Evolutionary conservation across 306 rosid genomes (phyloP).

Genomic region (Rosa lucieae): DNA sequence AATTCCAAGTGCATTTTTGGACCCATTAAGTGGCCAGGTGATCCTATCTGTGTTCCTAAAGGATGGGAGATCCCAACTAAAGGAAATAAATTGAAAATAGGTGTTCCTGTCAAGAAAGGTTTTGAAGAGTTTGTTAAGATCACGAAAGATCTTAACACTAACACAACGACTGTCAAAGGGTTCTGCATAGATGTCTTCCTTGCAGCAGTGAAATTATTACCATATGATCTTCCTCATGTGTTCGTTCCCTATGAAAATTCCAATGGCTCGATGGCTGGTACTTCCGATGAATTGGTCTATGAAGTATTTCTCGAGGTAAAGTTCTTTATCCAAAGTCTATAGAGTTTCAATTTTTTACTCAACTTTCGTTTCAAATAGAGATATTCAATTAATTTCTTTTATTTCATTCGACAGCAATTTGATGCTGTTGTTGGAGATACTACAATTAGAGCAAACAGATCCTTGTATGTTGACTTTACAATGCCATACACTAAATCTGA

Average conservation of each 20-base stretch:
- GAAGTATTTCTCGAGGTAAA: not conserved
- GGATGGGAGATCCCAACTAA: no score
- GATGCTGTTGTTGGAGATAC: slow-evolving; percentile 47
- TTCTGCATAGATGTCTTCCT: slow-evolving; percentile 37
- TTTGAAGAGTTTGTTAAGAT: slow-evolving; percentile 27
- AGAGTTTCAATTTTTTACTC: not conserved
- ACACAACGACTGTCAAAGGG: slow-evolving; percentile 8
- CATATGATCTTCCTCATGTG: slow-evolving; percentile 27
- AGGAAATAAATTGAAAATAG: no score
- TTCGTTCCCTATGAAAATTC: slow-evolving; percentile 33
- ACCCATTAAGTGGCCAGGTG: no score
- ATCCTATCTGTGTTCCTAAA: no score
- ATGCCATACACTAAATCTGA: slow-evolving; percentile 41
- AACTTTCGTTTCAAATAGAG: no score
- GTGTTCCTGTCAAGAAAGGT: not conserved
- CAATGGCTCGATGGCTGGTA: slow-evolving; percentile 7
- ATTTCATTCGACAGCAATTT: slow-evolving; percentile 6
- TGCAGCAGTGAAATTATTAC: slow-evolving; percentile 24
- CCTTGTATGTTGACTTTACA: slow-evolving; percentile 41
- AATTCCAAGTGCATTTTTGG: no score
- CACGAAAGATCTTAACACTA: slow-evolving; percentile 5
- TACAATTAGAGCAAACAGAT: slow-evolving; percentile 33
- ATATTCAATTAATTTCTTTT: no score
- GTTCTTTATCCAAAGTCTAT: not conserved
- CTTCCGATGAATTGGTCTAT: slow-evolving; percentile 26